These are phyloP conservation scores for Aspergillus versicolor DNA, from an alignment of 2,329 filamentous ascomycete genomes.

Conservation along the genomic window DNA sequence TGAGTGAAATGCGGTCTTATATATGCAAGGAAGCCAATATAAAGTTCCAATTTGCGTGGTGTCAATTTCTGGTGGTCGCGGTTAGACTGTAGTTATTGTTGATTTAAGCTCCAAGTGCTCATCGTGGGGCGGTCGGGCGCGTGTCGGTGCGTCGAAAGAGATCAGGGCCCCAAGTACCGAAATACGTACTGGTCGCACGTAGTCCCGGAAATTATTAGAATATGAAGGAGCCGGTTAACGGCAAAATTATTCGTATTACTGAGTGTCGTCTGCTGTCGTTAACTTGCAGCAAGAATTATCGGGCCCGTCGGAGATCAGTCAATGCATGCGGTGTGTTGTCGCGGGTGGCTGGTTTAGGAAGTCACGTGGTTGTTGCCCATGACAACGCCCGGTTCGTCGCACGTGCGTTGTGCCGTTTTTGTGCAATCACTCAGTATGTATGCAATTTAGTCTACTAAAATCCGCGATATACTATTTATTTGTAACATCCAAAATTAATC, in stretches of 20 bases:
- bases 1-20: not conserved
- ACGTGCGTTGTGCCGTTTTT: not conserved
- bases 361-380: slow-evolving; percentile 13
- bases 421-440: not conserved
- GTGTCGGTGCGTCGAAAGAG: not conserved
- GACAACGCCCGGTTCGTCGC: slow-evolving; percentile 3
- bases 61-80: not conserved
- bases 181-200: not conserved
- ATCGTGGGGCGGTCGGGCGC: not conserved
- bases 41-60: not conserved
- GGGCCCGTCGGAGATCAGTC: not conserved
- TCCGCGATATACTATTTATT: not conserved
- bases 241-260: not conserved
- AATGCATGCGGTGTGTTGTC: slow-evolving; percentile 1
- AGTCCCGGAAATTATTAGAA: not conserved
- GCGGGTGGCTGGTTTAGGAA: slow-evolving; percentile 11
- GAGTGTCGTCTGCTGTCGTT: slow-evolving; percentile 3
- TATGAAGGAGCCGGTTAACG: not conserved
- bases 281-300: slow-evolving; percentile 1
- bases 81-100: not conserved
- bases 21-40: not conserved
- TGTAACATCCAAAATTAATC: not conserved
- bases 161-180: not conserved
- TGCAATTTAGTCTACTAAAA: too few species aligned
- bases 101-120: not conserved